Evolutionary conservation across 768 basidiomycete species (phyloP), one percentile per base, ranked within the genome.

Genomic region (Kwoniella europaea): DNA sequence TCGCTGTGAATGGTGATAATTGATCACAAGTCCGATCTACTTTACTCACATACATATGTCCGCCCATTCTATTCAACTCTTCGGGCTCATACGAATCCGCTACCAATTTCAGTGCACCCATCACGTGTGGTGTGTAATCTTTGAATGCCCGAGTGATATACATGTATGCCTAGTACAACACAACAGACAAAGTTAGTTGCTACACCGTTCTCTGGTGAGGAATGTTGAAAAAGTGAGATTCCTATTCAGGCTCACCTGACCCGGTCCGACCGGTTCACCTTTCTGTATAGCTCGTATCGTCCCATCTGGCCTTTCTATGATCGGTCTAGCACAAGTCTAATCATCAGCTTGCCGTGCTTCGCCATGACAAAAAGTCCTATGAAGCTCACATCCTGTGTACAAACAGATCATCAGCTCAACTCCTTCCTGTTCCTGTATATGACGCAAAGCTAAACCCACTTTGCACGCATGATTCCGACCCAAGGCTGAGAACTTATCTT

Each of bases 241-340:
- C 29, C 29, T 2, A 29, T 4, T 29, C 29, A 29, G 29, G 29
- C 29, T 29, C 52, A 84, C 85, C 50, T 86, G 82, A 59, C 87
- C 86, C 2, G 95, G 94, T 50, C 87, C 84, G 2, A 89, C 88
- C 3, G 92, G 91, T 4, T 86, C 85, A 7, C 90, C 89, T 53
- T 89, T 87, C 5, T 89, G 87, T 15, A 98, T 88, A 2, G 92
- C 96, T 44, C 93, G 89, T 93, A 94, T 97, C 74, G 91, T 88
- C 13, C 87, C 85, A 55, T 83, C 82, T 5, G 88, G 88, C 1
- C 90, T 90, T 75, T 89, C 88, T 76, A 91, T 92, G 13, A 98
- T 88, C 0, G 93, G 91, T 83, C 93, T 93, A 77, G 27, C 27
- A 27, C 27, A 20, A 3, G 44, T 10, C 6, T 13, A 43, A 27